These are phyloP conservation scores for Thermomyces lanuginosus DNA, from an alignment of 2,329 filamentous ascomycete species.

Conservation along the genomic window DNA sequence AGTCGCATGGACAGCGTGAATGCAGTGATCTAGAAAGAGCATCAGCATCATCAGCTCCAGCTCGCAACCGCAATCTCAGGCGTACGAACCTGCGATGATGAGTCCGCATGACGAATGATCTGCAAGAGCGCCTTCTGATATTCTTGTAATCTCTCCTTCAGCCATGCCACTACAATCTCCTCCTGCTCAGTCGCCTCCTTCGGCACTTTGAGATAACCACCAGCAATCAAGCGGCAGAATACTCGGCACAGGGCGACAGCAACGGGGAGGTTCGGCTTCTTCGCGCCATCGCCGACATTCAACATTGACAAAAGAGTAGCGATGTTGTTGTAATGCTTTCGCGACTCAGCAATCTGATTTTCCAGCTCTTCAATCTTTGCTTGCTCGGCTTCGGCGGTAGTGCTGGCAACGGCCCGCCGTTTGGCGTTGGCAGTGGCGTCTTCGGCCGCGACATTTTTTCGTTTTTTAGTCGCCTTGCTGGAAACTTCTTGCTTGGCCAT, in stretches of 20 bases:
- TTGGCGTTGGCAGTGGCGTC: conserved; percentile 22
- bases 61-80: not conserved
- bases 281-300: conserved; percentile 33
- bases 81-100: conserved; percentile 33
- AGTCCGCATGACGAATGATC: conserved; percentile 45
- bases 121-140: conserved; percentile 48
- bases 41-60: not conserved
- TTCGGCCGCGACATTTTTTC: conserved; percentile 17
- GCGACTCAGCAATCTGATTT: conserved; percentile 65
- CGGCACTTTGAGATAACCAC: conserved; percentile 51
- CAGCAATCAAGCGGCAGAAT: conserved; percentile 64
- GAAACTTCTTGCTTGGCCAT: no score
- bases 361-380: conserved; percentile 60
- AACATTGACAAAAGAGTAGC: conserved; percentile 49
- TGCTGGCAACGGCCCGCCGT: conserved; percentile 31
- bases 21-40: conserved; percentile 41
- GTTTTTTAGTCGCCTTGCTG: conserved; percentile 24
- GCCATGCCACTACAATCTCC: conserved; percentile 56
- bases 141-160: conserved; percentile 57
- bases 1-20: conserved; percentile 70
- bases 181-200: conserved; percentile 57
- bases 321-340: conserved; percentile 86
- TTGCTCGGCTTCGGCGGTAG: conserved; percentile 37
- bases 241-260: conserved; percentile 71
- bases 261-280: conserved; percentile 47